These are phyloP conservation scores for Boletus smithii DNA, from an alignment of 1,284 basidiomycete species.

Conservation along the genomic window DNA sequence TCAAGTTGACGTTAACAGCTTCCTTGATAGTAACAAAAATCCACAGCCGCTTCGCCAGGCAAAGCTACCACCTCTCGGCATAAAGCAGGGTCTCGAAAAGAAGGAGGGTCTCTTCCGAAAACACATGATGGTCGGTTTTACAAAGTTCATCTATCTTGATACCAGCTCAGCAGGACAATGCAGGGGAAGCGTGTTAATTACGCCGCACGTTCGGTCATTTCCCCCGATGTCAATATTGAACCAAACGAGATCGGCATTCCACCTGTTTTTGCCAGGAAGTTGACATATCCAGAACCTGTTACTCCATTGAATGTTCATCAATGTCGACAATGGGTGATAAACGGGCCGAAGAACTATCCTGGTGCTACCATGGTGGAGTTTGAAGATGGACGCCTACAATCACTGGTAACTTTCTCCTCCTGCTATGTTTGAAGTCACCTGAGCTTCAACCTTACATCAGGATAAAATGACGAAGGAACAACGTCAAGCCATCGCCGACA, in stretches of 20 bases:
- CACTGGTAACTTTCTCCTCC: constrained; percentile 52
- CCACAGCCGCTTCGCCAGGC: constrained; percentile 83
- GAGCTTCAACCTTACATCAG: constrained; percentile 38
- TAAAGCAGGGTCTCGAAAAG: constrained; percentile 98
- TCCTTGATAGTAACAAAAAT: constrained; percentile 97
- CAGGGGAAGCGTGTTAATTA: constrained; percentile 99
- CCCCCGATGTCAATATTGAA: constrained; percentile 99
- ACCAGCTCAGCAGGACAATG: constrained; percentile 6
- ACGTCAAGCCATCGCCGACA: constrained; percentile 95
- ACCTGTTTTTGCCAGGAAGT: constrained; percentile 94
- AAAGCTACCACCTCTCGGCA: constrained; percentile 88
- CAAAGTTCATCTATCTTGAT: not conserved
- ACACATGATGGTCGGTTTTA: constrained; percentile 88
- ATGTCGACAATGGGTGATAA: constrained; percentile 89
- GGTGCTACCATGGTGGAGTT: constrained; percentile 94
- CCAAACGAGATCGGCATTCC: constrained; percentile 99
- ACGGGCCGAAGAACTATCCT: constrained; percentile 86
- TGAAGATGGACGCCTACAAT: constrained; percentile 88
- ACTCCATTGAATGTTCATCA: constrained; percentile 89
- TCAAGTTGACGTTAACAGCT: constrained; percentile 94
- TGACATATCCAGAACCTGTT: constrained; percentile 98
- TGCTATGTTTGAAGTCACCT: not conserved
- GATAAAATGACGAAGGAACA: constrained; percentile 86
- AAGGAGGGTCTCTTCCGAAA: constrained; percentile 99
- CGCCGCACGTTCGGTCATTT: constrained; percentile 98